These are phyloP conservation scores for Cercophora scortea DNA, from an alignment of 495 filamentous ascomycete species.

Conservation along the genomic window DNA sequence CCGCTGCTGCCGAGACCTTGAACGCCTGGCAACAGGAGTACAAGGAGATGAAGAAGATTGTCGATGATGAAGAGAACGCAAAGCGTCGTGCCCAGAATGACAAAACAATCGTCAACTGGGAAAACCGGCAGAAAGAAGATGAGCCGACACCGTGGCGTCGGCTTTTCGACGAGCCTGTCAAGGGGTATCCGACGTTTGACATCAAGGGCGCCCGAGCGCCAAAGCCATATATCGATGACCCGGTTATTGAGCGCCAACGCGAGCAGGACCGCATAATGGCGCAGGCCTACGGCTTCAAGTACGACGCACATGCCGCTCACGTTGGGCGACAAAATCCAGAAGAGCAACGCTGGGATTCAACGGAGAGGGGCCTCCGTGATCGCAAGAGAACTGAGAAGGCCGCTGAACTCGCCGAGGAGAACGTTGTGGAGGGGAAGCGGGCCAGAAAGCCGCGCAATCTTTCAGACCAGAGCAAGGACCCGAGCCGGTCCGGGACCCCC, in stretches of 20 bases:
- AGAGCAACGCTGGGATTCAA: conserved; percentile 36
- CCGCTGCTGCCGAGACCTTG: conserved; percentile 46
- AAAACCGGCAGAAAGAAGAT: conserved; percentile 22
- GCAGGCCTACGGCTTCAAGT: conserved; percentile 37
- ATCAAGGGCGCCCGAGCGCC: conserved; percentile 31
- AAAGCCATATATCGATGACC: conserved; percentile 25
- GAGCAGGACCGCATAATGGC: conserved; percentile 39
- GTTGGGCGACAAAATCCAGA: conserved; percentile 38
- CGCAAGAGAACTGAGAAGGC: conserved; percentile 39
- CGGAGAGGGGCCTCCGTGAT: conserved; percentile 36
- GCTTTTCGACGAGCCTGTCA: conserved; percentile 22
- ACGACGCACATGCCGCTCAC: conserved; percentile 28
- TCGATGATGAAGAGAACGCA: conserved; percentile 41
- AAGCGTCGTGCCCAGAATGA: conserved; percentile 33
- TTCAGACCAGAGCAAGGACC: conserved; percentile 32
- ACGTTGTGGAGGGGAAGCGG: conserved; percentile 34
- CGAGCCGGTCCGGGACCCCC: conserved; percentile 34
- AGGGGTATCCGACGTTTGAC: conserved; percentile 27
- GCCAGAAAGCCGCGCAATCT: conserved; percentile 32
- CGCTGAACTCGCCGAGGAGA: conserved; percentile 35
- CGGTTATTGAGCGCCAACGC: conserved; percentile 21
- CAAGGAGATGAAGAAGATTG: conserved; percentile 48
- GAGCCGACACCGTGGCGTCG: conserved; percentile 20
- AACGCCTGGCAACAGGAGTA: conserved; percentile 58
- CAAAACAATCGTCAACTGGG: conserved; percentile 27